Conservation (phyloP, 805 yeast genomes). For the Cyberlindnera veronae region DNA sequence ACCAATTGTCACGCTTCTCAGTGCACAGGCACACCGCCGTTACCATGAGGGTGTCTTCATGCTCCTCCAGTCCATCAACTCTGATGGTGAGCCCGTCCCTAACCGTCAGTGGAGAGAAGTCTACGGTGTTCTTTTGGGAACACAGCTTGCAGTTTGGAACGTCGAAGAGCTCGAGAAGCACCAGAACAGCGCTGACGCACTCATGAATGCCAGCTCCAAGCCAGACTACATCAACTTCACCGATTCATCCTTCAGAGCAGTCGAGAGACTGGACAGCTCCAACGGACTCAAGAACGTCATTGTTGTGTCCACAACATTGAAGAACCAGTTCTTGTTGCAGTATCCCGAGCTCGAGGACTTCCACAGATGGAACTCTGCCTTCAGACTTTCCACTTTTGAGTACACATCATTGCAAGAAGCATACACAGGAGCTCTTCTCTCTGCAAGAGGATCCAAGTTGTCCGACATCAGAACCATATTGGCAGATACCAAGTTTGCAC, state of each 20-base stretch:
- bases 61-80: constrained; percentile 67
- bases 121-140: constrained; percentile 86
- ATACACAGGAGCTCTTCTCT: constrained; percentile 89
- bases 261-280: constrained; percentile 57
- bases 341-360: constrained; percentile 62
- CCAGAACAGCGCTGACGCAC: constrained; percentile 40
- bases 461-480: constrained; percentile 84
- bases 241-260: constrained; percentile 81
- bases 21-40: constrained; percentile 72
- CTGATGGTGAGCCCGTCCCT: constrained; percentile 79
- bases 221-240: constrained; percentile 89
- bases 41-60: constrained; percentile 75
- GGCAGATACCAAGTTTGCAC: constrained; percentile 79
- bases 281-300: constrained; percentile 71
- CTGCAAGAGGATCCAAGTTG: constrained; percentile 85
- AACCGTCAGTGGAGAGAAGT: constrained; percentile 89
- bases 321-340: constrained; percentile 82
- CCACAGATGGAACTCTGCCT: constrained; percentile 76
- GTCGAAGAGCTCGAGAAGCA: constrained; percentile 59
- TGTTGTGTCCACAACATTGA: constrained; percentile 86
- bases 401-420: constrained; percentile 86
- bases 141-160: constrained; percentile 91
- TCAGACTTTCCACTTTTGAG: constrained; percentile 78
- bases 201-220: constrained; percentile 58
- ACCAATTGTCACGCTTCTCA: constrained; percentile 70